phyloP scores from a whole-genome alignment of 1,139 yeast genomes.

The Debaryomyces udenii region DNA sequence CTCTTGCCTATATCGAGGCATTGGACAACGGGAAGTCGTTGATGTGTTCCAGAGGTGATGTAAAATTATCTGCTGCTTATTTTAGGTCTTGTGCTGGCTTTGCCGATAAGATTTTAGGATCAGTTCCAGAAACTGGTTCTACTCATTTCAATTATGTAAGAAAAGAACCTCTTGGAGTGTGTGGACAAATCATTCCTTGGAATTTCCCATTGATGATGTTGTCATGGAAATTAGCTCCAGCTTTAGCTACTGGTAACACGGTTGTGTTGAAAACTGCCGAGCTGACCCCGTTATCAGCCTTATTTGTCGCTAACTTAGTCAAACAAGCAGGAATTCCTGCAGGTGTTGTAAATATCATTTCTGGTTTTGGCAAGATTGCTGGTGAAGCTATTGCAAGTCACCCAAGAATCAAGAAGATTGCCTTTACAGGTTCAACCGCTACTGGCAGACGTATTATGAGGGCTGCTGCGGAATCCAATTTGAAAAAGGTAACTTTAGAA shows the following conservation, averaged over 20 bases:
- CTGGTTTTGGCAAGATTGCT: constrained; percentile 79
- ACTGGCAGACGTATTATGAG: constrained; percentile 78
- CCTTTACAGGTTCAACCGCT: constrained; percentile 85
- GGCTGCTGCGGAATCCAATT: constrained; percentile 66
- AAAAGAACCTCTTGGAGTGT: constrained; percentile 74
- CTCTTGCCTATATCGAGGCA: constrained; percentile 69
- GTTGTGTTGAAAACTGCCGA: constrained; percentile 81
- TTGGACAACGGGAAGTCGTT: constrained; percentile 82
- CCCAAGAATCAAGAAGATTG: constrained; percentile 71
- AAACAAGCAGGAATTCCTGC: constrained; percentile 77
- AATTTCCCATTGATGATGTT: constrained; percentile 85
- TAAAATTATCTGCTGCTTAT: constrained; percentile 62
- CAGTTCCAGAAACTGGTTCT: constrained; percentile 63
- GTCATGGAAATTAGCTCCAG: constrained; percentile 87
- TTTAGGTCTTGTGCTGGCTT: constrained; percentile 81
- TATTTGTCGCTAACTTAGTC: constrained; percentile 60
- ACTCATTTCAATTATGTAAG: constrained; percentile 61
- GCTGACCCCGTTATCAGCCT: constrained; percentile 80
- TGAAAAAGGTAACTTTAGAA: constrained; percentile 81
- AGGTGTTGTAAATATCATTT: constrained; percentile 75
- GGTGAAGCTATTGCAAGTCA: constrained; percentile 76
- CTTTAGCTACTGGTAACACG: constrained; percentile 80
- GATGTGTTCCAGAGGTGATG: constrained; percentile 55
- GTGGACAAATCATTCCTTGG: constrained; percentile 88
- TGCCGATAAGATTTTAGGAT: constrained; percentile 79